Conservation (phyloP, 441 rosid genomes). For the Erodium trifolium region DNA sequence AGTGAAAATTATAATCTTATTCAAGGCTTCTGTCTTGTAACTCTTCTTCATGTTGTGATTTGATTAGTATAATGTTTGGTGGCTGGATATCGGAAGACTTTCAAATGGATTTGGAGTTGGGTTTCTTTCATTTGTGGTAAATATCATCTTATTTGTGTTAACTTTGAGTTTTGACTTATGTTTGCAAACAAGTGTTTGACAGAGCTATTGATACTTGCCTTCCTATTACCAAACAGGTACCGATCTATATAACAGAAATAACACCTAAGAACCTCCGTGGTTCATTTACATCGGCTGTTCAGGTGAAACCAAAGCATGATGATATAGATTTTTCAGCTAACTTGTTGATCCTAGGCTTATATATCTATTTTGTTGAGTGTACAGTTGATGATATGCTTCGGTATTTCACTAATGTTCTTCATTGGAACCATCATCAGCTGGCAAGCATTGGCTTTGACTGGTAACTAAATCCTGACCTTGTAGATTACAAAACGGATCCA, state of each 20-base stretch:
- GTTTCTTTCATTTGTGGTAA: conserved; percentile 22
- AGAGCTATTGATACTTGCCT: not conserved
- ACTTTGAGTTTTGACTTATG: not conserved
- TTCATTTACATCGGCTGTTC: conserved; percentile 29
- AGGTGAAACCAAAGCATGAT: conserved; percentile 25
- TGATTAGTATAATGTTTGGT: conserved; percentile 11
- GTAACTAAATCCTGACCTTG: conserved; percentile 19
- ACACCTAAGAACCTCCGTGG: conserved; percentile 42
- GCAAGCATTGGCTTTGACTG: conserved; percentile 47
- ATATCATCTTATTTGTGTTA: not conserved
- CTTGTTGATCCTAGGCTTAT: not conserved
- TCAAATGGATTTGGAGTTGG: conserved; percentile 27
- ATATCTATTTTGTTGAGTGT: conserved; percentile 9
- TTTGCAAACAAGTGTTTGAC: not conserved
- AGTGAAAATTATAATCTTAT: not conserved
- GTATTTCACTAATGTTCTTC: conserved; percentile 36
- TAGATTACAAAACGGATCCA: not conserved
- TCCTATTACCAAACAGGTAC: conserved; percentile 13
- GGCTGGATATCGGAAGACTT: conserved; percentile 28
- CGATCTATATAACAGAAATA: conserved; percentile 33
- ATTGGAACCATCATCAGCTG: conserved; percentile 41
- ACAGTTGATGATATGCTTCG: conserved; percentile 41
- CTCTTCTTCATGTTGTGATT: not conserved
- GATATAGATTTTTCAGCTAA: not conserved
- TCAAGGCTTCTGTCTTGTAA: not conserved